phyloP scores from a whole-genome alignment of 2,329 filamentous ascomycete species.

The Arachnomyces sp. region DNA sequence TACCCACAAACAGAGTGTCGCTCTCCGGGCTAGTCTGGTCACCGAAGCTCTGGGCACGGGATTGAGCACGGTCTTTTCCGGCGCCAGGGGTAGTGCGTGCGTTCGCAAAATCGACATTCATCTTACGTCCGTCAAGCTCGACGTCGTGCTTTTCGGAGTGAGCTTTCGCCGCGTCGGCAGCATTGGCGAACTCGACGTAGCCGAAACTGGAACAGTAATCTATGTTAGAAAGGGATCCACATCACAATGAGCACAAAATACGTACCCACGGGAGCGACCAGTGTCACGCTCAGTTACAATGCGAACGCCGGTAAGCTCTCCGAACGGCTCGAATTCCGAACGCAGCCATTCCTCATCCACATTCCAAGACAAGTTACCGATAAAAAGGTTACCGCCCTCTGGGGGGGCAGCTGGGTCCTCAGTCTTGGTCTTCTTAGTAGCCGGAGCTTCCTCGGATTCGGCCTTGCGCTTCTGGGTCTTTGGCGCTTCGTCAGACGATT shows the following conservation, averaged over 20 bases:
- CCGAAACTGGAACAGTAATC: constrained; percentile 54
- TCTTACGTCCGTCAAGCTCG: constrained; percentile 64
- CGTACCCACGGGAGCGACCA: constrained; percentile 73
- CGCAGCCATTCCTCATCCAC: constrained; percentile 76
- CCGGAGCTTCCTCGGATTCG: constrained; percentile 34
- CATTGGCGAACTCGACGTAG: constrained; percentile 76
- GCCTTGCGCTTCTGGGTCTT: constrained; percentile 42
- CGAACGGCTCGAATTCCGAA: constrained; percentile 73
- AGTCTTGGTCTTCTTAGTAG: constrained; percentile 58
- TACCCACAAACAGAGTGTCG: constrained; percentile 86
- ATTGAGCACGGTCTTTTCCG: constrained; percentile 52
- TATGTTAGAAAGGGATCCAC: constrained; percentile 9
- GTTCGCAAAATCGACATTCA: constrained; percentile 74
- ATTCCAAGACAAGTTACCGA: constrained; percentile 86
- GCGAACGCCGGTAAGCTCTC: constrained; percentile 63
- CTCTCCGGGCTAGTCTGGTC: constrained; percentile 72
- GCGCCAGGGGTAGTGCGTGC: constrained; percentile 52
- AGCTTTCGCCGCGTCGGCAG: constrained; percentile 62
- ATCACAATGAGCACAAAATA: constrained; percentile 8
- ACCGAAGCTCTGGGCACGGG: constrained; percentile 53
- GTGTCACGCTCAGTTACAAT: constrained; percentile 76
- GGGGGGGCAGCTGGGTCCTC: constrained; percentile 37
- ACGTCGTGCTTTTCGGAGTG: constrained; percentile 66
- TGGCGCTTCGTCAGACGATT: constrained; percentile 25
- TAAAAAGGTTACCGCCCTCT: constrained; percentile 64